phyloP scores from a whole-genome alignment of 495 filamentous ascomycete species.

The Penicillium angulare region DNA sequence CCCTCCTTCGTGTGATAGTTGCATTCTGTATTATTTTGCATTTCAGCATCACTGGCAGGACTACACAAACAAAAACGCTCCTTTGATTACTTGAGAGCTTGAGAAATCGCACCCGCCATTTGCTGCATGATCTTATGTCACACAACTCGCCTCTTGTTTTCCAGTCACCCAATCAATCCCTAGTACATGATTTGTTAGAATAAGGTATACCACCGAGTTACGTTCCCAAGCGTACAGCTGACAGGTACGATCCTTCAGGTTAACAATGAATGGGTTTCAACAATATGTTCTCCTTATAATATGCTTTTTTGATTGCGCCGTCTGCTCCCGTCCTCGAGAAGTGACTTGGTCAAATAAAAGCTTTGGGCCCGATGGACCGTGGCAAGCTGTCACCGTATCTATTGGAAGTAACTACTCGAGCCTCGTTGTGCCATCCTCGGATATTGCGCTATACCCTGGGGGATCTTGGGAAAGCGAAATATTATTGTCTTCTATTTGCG shows the following conservation, averaged over 20 bases:
- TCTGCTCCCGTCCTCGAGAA: neutral
- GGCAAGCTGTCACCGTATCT: conserved; percentile 3
- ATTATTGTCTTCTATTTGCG: neutral
- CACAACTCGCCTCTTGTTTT: no score
- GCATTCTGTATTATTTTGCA: no score
- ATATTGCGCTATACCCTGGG: neutral
- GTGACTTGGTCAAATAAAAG: conserved; percentile 4
- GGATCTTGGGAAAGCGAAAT: neutral
- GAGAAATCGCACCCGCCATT: no score
- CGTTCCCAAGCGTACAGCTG: no score
- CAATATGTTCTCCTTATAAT: neutral
- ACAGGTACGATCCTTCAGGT: neutral
- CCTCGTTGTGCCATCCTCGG: neutral
- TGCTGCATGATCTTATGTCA: no score
- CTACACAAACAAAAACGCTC: no score
- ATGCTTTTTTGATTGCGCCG: neutral
- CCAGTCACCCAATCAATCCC: no score
- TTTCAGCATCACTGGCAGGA: no score
- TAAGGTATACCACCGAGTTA: no score
- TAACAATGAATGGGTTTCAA: neutral
- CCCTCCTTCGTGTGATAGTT: no score
- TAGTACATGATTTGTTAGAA: no score
- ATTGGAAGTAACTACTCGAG: neutral
- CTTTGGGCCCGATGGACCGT: conserved; percentile 3
- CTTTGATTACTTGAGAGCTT: no score